Conservation (phyloP, 2,329 filamentous ascomycete species). For the Coniochaeta prunicola region DNA sequence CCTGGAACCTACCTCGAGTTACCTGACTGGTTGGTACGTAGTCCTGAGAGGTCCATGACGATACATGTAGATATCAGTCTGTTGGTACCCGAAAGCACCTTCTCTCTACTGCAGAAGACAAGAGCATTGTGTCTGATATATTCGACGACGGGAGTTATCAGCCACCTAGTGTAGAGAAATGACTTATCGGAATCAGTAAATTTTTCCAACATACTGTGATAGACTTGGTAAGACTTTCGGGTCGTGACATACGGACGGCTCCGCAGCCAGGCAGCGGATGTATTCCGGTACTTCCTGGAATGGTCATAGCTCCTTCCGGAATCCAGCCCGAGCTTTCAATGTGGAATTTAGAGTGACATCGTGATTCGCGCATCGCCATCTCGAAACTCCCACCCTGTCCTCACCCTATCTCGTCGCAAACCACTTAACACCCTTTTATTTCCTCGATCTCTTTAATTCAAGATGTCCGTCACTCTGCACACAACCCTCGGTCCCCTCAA, state of each 20-base stretch:
- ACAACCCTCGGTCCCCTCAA: constrained; percentile 88
- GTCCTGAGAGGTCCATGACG: too few species aligned
- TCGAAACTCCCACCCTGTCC: not conserved
- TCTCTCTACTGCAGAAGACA: too few species aligned
- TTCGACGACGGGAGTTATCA: too few species aligned
- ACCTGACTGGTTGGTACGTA: too few species aligned
- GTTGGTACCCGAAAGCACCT: too few species aligned
- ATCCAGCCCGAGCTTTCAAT: not conserved
- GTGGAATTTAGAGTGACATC: not conserved
- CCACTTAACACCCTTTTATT: not conserved
- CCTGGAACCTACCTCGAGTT: too few species aligned
- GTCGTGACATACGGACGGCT: not conserved
- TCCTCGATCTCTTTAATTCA: constrained; percentile 3
- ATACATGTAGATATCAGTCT: too few species aligned
- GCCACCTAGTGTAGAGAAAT: too few species aligned
- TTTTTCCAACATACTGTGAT: too few species aligned
- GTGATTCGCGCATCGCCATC: not conserved
- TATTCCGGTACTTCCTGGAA: not conserved
- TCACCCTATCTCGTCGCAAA: not conserved
- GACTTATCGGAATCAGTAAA: too few species aligned
- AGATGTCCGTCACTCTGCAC: constrained; percentile 68
- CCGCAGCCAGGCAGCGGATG: not conserved
- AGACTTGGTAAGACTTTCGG: too few species aligned
- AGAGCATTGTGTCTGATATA: too few species aligned
- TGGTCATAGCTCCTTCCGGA: not conserved